phyloP scores from a whole-genome alignment of 257 asterid genomes.

The Penstemon newberryi region DNA sequence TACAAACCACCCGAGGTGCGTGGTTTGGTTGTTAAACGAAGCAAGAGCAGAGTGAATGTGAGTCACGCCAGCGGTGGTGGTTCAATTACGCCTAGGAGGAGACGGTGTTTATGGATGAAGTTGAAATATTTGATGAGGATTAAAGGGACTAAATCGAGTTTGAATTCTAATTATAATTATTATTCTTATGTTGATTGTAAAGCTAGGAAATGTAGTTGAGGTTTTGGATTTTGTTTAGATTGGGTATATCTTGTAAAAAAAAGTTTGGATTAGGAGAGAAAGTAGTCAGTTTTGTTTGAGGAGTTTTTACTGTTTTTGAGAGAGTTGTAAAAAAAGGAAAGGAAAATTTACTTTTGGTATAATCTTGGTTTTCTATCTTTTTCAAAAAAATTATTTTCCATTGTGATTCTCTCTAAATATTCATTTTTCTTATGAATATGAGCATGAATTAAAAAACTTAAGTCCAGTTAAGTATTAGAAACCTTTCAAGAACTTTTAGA shows the following conservation, averaged over 20 bases:
- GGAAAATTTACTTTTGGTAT: slow-evolving; percentile 10
- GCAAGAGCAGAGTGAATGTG: slow-evolving; percentile 50
- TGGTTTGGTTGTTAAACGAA: slow-evolving; percentile 60
- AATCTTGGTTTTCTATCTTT: neutral
- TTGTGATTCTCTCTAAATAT: no score
- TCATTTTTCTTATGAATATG: no score
- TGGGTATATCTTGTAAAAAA: slow-evolving; percentile 24
- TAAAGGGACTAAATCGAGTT: slow-evolving; percentile 50
- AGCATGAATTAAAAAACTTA: no score
- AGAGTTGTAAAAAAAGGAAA: slow-evolving; percentile 13
- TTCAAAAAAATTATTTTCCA: no score
- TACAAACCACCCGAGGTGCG: slow-evolving; percentile 84
- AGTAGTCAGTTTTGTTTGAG: slow-evolving; percentile 38
- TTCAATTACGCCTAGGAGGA: slow-evolving; percentile 46
- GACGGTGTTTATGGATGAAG: slow-evolving; percentile 73
- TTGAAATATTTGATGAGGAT: slow-evolving; percentile 51
- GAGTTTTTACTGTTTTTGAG: slow-evolving; percentile 2
- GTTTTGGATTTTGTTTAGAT: slow-evolving; percentile 8
- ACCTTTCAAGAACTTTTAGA: no score
- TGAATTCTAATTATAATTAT: slow-evolving; percentile 68
- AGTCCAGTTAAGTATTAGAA: no score
- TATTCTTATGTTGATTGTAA: slow-evolving; percentile 45
- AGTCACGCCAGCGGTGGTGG: slow-evolving; percentile 44
- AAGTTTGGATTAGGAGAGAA: slow-evolving; percentile 27
- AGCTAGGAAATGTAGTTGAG: slow-evolving; percentile 39